These are phyloP conservation scores for Rhodotorula sphaerocarpa DNA, from an alignment of 768 basidiomycete genomes.

Conservation along the genomic window DNA sequence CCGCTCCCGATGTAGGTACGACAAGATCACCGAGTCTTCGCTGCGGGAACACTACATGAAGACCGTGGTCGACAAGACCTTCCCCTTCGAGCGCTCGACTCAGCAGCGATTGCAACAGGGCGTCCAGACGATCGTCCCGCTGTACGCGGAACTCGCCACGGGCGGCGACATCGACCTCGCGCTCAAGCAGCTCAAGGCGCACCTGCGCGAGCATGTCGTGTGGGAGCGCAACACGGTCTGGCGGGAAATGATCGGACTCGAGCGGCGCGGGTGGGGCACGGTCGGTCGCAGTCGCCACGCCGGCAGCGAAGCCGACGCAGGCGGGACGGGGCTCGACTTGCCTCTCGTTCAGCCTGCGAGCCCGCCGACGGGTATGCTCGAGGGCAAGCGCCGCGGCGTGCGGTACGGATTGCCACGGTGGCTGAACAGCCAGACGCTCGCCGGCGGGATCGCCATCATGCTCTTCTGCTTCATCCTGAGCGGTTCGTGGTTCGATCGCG, in stretches of 20 bases:
- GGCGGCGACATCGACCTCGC: constrained; percentile 61
- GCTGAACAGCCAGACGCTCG: constrained; percentile 48
- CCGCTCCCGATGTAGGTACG: constrained; percentile 57
- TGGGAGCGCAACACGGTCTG: constrained; percentile 98
- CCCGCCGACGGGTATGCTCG: constrained; percentile 36
- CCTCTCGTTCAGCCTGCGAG: constrained; percentile 44
- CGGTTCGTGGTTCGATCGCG: constrained; percentile 53
- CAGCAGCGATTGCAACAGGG: constrained; percentile 58
- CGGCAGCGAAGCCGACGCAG: not conserved
- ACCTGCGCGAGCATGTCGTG: constrained; percentile 53
- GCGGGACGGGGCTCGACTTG: constrained; percentile 22
- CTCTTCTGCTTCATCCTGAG: constrained; percentile 60
- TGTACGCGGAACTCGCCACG: constrained; percentile 81
- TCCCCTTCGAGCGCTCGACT: constrained; percentile 60
- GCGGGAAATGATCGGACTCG: constrained; percentile 77
- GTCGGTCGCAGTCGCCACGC: not conserved
- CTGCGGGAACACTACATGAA: constrained; percentile 39
- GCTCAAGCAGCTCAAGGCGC: constrained; percentile 69
- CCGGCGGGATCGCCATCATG: constrained; percentile 49
- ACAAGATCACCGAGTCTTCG: constrained; percentile 78
- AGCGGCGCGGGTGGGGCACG: constrained; percentile 41
- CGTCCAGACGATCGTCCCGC: constrained; percentile 55
- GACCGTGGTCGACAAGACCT: constrained; percentile 42
- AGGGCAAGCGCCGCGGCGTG: constrained; percentile 49
- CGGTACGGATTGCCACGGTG: constrained; percentile 51